Evolutionary conservation across 371 early-diverging fungal genomes (phyloP).

Genomic region (Rhizopus sp.): DNA sequence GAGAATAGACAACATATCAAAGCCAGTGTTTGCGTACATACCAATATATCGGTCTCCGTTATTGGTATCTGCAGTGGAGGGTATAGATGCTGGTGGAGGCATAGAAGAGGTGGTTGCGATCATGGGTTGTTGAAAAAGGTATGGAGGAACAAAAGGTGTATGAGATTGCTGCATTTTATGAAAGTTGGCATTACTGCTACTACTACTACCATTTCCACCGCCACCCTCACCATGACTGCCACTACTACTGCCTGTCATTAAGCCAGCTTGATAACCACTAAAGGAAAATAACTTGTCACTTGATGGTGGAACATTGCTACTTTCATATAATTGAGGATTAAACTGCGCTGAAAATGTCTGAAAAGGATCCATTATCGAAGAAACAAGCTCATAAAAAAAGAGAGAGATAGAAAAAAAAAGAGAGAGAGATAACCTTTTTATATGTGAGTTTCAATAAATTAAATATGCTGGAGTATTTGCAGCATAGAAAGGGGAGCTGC

Average conservation of each 20-base stretch:
- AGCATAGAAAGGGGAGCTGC: too few relatives aligned
- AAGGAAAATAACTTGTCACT: conserved; percentile 24
- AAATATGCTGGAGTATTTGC: too few relatives aligned
- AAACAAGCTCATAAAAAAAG: neutral
- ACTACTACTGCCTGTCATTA: conserved; percentile 19
- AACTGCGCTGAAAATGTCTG: conserved; percentile 21
- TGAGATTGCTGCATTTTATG: neutral
- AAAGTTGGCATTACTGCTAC: neutral
- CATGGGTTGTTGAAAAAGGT: neutral
- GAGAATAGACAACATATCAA: conserved; percentile 64
- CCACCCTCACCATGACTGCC: too few relatives aligned
- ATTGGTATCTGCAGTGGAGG: neutral
- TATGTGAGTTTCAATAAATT: too few relatives aligned
- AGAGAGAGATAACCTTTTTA: neutral
- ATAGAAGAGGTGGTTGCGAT: neutral
- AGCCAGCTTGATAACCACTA: conserved; percentile 34
- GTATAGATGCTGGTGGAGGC: neutral
- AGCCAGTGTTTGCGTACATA: conserved; percentile 58
- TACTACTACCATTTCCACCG: neutral
- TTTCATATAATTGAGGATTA: conserved; percentile 32
- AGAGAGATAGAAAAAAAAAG: neutral
- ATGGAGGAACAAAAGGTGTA: neutral
- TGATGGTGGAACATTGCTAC: conserved; percentile 34
- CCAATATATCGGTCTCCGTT: conserved; percentile 25
- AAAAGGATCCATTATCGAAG: conserved; percentile 23